Evolutionary conservation across 768 basidiomycete genomes (phyloP), one percentile per base, ranked within the genome.

Genomic region (Tricholoma saponaceum): DNA sequence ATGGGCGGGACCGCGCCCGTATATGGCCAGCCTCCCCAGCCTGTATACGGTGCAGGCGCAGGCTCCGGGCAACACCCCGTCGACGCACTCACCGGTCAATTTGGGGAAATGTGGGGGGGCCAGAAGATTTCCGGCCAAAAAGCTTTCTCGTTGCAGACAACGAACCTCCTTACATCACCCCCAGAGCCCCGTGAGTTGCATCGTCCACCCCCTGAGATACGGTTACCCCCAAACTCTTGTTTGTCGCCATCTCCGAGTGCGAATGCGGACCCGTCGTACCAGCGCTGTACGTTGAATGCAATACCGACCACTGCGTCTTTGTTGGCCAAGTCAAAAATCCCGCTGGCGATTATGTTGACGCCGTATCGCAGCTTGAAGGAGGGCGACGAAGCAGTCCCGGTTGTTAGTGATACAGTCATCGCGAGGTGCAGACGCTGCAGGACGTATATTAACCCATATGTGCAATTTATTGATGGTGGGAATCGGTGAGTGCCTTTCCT

Each of bases 401-500:
- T 98, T 39, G 84, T 98, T 8, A 85, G 89, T 0, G 96, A 98
- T 69, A 93, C 91, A 0, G 90, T 98, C 44, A 98, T 98, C 66
- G 95, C 96, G 43, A 89, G 96, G 44, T 98, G 96, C 76, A 83
- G 96, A 60, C 84, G 96, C 18, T 98, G 96, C 79, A 85, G 96
- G 68, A 89, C 94, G 33, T 98, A 98, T 74, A 98, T 98, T 72
- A 96, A 98, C 68, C 95, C 96, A 3, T 98, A 90, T 67, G 95
- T 97, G 20, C 92, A 94, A 67, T 98, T 98, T 72, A 92, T 98
- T 66, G 97, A 99, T 66, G 95, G 95, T 55, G 97, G 97, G 28
- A 95, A 94, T 73, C 86, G 94, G 83, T 88, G 62, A 59, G 79
- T 74, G 55, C 58, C 23, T 26, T 16, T 35, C 6, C 56, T 13